Percentiles rank a stretch among this genome's conserved stretches.
Conservation (phyloP, 2,329 filamentous ascomycete species). For the Coniella lustricola region DNA sequence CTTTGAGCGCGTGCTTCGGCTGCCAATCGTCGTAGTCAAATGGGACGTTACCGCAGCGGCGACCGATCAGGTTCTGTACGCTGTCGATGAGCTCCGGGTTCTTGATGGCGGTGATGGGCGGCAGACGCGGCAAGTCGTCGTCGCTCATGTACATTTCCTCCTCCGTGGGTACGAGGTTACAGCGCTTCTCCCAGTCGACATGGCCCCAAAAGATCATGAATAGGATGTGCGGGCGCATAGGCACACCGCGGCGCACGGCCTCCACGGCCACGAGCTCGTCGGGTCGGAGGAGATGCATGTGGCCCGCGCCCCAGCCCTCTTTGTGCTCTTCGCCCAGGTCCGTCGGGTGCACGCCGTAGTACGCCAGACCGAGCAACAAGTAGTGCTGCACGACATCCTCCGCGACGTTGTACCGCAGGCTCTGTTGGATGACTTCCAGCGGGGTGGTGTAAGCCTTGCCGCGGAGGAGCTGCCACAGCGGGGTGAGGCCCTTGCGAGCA, state of each 20-base stretch:
- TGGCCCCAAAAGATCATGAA: constrained; percentile 59
- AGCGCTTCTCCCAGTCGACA: constrained; percentile 44
- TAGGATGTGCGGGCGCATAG: constrained; percentile 48
- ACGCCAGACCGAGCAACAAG: constrained; percentile 22
- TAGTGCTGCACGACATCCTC: constrained; percentile 29
- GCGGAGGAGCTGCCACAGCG: constrained; percentile 55
- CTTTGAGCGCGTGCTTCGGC: constrained; percentile 38
- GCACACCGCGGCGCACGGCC: constrained; percentile 36
- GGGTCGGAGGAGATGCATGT: constrained; percentile 41
- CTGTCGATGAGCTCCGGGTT: no score
- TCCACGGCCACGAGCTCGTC: constrained; percentile 56
- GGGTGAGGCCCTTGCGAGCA: constrained; percentile 43
- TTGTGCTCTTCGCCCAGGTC: constrained; percentile 46
- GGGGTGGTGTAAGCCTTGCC: constrained; percentile 41
- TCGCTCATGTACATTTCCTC: constrained; percentile 47
- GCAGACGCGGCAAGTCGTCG: constrained; percentile 28
- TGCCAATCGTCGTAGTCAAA: constrained; percentile 32
- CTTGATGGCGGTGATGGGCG: no score
- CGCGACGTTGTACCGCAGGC: constrained; percentile 41
- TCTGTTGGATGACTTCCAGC: constrained; percentile 45
- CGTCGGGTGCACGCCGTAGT: constrained; percentile 42
- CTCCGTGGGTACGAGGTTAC: constrained; percentile 42
- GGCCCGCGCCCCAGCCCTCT: constrained; percentile 50
- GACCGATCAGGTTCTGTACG: constrained; percentile 9
- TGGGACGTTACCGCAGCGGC: constrained; percentile 28